Evolutionary conservation across 257 asterid genomes (phyloP), one percentile per base, ranked within the genome.

Genomic region (Fraxinus americana): DNA sequence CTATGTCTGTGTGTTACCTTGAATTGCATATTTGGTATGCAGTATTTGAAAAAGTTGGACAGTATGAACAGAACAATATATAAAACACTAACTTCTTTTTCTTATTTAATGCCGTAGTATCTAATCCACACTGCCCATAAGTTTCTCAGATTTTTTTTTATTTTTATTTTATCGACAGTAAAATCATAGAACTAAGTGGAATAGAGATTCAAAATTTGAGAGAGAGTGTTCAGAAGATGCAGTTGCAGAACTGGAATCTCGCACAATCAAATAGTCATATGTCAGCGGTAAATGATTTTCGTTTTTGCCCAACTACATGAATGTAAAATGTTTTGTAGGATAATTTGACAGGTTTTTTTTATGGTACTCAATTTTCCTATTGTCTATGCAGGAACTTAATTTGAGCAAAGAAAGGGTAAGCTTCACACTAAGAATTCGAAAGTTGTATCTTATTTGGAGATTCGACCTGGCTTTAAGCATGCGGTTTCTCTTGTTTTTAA

Each of bases 241-340:
- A 91, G 85, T 75, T 88, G 83, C 98, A 94, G 65, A 94, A 94
- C 66, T 91, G 96, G 96, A 87, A 75, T 77, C 91, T 94, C 77
- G 98, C 98, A 87, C 94, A 90, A 80, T 83, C 93, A 38, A 94
- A 94, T 75, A 88, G 91, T 77, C 92, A 75, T n/a, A 90, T 94
- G 91, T 74, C 81, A 67, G 92, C 94, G 74, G 98, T 94, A 32
- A 75, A 94, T 85, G 7, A n/a, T 27, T 25, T 61, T 27, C 61
- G 13, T 35, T 27, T 63, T 19, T 54, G 65, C 66, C 27, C 12
- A 1, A 35, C 30, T 35, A 29, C 68, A 5, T 16, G 4, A n/a
- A 57, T n/a, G 29, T n/a, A 23, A 63, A 9, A 10, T 25, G 69
- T 63, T 17, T 39, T n/a, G 9, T 65, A 5, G 17, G 43, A 61